Percentiles rank a stretch among this genome's conserved stretches.
phyloP scores from a whole-genome alignment of 371 early-diverging fungal species.

The Umbelopsis sp. region DNA sequence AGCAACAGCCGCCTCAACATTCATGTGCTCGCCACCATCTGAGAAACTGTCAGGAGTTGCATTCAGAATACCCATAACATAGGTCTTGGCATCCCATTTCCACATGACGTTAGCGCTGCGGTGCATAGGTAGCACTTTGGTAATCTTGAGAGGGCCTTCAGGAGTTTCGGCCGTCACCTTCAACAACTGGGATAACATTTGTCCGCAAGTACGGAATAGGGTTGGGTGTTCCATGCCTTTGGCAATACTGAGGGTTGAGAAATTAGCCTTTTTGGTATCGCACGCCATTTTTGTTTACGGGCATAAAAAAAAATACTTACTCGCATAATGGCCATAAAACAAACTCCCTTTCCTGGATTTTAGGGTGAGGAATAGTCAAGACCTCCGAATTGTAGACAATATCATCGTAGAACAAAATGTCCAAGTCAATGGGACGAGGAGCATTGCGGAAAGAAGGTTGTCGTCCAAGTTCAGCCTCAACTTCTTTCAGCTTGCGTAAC shows the following conservation, averaged over 20 bases:
- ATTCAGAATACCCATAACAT: slow-evolving; percentile 96
- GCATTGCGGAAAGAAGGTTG: slow-evolving; percentile 77
- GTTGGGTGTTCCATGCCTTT: slow-evolving; percentile 89
- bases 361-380: slow-evolving; percentile 89
- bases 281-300: neutral
- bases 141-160: slow-evolving; percentile 54
- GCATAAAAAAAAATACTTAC: slow-evolving; percentile 36
- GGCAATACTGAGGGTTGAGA: slow-evolving; percentile 65
- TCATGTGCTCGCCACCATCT: slow-evolving; percentile 83
- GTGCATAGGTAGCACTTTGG: slow-evolving; percentile 71
- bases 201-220: slow-evolving; percentile 77
- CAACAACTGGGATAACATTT: slow-evolving; percentile 76
- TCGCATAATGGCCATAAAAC: slow-evolving; percentile 94
- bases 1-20: slow-evolving; percentile 69
- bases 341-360: slow-evolving; percentile 92
- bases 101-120: slow-evolving; percentile 38
- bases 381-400: slow-evolving; percentile 68
- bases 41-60: slow-evolving; percentile 97
- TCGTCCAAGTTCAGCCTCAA: slow-evolving; percentile 85
- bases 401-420: slow-evolving; percentile 91
- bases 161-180: slow-evolving; percentile 56
- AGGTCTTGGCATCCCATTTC: slow-evolving; percentile 71
- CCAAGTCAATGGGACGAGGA: slow-evolving; percentile 93
- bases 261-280: neutral
- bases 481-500: slow-evolving; percentile 78